Evolutionary conservation across 352 stramenopile species (phyloP).

Genomic region (Phytophthora colocasiae): DNA sequence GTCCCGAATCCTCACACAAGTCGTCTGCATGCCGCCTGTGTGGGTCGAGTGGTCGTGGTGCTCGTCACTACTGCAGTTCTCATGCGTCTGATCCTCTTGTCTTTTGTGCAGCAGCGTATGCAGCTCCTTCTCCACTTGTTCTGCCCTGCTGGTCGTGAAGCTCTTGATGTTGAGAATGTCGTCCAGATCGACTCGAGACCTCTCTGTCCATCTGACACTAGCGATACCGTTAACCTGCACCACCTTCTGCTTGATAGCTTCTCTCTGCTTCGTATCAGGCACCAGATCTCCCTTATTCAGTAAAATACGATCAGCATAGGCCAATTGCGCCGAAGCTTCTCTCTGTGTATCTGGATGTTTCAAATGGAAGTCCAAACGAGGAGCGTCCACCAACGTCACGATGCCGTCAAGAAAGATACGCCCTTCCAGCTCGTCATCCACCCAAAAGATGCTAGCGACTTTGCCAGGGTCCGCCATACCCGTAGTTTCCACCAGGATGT

Average conservation of each 20-base stretch:
- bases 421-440: conserved; percentile 93
- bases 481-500: conserved; percentile 95
- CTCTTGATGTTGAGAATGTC: conserved; percentile 83
- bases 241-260: conserved; percentile 52
- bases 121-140: conserved; percentile 64
- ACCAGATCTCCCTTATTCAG: conserved; percentile 99
- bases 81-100: conserved; percentile 23
- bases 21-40: conserved; percentile 77
- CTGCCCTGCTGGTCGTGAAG: conserved; percentile 73
- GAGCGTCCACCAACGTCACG: conserved; percentile 97
- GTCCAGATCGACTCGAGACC: conserved; percentile 62
- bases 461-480: conserved; percentile 95
- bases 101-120: conserved; percentile 25
- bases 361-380: conserved; percentile 90
- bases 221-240: conserved; percentile 73
- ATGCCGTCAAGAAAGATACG: conserved; percentile 95
- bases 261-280: conserved; percentile 46
- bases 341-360: conserved; percentile 49
- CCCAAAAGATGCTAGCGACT: conserved; percentile 96
- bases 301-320: conserved; percentile 98
- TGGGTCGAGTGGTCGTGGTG: conserved; percentile 37
- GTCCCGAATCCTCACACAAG: conserved; percentile 58
- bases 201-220: conserved; percentile 67
- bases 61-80: conserved; percentile 25
- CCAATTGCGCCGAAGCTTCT: conserved; percentile 96